These are phyloP conservation scores for Sclerotiophoma versabilis DNA, from an alignment of 2,329 filamentous ascomycete genomes.

Conservation along the genomic window DNA sequence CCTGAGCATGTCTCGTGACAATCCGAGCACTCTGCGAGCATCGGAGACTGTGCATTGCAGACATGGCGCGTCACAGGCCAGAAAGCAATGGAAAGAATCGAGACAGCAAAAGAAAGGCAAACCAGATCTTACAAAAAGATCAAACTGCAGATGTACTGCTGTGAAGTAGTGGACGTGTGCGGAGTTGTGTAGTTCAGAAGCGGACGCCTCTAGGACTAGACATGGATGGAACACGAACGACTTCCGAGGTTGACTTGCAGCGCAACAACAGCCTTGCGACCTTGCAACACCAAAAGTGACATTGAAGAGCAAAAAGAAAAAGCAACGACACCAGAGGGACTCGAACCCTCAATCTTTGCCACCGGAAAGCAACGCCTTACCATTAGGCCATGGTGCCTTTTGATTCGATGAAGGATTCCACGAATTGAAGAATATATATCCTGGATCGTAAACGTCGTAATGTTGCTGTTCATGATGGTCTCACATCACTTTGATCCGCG, in stretches of 20 bases:
- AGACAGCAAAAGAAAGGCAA: not conserved
- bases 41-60: conserved; percentile 8
- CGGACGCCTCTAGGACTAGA: not conserved
- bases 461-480: too few species aligned
- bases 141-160: too few species aligned
- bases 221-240: not conserved
- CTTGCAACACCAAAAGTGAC: too few species aligned
- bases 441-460: too few species aligned
- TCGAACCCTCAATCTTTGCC: conserved; percentile 56
- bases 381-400: conserved; percentile 52
- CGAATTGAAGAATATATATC: not conserved
- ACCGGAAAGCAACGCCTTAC: conserved; percentile 56
- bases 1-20: conserved; percentile 13
- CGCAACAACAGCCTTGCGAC: too few species aligned
- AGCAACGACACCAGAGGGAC: conserved; percentile 49
- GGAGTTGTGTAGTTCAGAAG: not conserved
- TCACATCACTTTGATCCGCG: too few species aligned
- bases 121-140: too few species aligned
- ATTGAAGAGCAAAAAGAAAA: conserved; percentile 21
- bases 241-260: not conserved
- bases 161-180: not conserved
- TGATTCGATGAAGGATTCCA: not conserved
- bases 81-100: not conserved
- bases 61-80: not conserved
- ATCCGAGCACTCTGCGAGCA: conserved; percentile 9